These are phyloP conservation scores for Tolypocladium pustulatum DNA, from an alignment of 2,329 filamentous ascomycete species.

Conservation along the genomic window DNA sequence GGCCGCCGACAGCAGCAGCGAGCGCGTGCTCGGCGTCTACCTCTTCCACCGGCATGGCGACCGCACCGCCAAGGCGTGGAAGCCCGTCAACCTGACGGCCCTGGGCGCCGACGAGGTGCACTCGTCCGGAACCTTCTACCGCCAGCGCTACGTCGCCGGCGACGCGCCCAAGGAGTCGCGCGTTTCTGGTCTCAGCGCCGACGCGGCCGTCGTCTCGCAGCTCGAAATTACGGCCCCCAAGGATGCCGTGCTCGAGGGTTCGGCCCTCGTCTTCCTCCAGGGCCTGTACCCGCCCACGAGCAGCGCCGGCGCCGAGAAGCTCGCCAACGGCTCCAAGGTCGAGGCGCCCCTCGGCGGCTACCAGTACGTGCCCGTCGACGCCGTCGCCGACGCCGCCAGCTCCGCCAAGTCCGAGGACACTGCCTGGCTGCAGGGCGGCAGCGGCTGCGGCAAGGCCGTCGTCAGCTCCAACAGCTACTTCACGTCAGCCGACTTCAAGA, in stretches of 20 bases:
- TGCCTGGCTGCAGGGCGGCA: constrained; percentile 48
- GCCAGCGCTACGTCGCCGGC: constrained; percentile 59
- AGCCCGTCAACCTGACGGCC: constrained; percentile 63
- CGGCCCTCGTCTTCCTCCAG: constrained; percentile 71
- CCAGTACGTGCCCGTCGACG: constrained; percentile 69
- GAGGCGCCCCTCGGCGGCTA: constrained; percentile 66
- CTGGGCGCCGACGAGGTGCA: constrained; percentile 71
- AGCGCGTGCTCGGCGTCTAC: constrained; percentile 72
- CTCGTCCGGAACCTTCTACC: constrained; percentile 64
- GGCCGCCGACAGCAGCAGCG: constrained; percentile 32
- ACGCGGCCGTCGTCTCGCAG: constrained; percentile 59
- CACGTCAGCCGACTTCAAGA: constrained; percentile 32
- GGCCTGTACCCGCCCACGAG: constrained; percentile 70
- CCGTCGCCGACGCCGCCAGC: constrained; percentile 44
- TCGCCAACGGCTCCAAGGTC: constrained; percentile 61
- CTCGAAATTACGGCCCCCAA: constrained; percentile 61
- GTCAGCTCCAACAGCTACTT: constrained; percentile 46
- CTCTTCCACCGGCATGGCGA: constrained; percentile 89
- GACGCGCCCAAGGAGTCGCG: constrained; percentile 40
- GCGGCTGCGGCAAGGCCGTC: constrained; percentile 43
- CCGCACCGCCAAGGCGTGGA: constrained; percentile 65
- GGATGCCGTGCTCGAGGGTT: constrained; percentile 71
- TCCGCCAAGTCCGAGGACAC: constrained; percentile 43
- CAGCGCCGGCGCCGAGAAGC: constrained; percentile 44
- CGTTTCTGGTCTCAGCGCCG: constrained; percentile 56